A percentile compares a stretch with the other conserved stretches of the same genome.
Evolutionary conservation across 768 basidiomycete genomes (phyloP).

Genomic region (Boletus pseudopeckii): DNA sequence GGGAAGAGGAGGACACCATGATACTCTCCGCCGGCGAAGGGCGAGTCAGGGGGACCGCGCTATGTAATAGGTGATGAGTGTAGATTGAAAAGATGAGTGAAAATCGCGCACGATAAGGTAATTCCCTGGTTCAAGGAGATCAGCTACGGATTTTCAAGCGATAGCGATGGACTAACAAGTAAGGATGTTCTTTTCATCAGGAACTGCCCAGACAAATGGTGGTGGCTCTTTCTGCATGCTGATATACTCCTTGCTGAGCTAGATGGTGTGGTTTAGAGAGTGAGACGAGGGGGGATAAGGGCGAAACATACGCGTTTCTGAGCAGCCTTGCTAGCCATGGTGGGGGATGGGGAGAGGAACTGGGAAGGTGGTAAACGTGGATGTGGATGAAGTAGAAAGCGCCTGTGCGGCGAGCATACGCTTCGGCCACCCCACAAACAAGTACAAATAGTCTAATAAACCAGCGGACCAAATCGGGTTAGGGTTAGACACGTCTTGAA

Average conservation of each 20-base stretch:
- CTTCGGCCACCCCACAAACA: conserved; percentile 29
- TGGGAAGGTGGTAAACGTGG: conserved; percentile 11
- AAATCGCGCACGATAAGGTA: conserved; percentile 75
- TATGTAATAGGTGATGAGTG: conserved; percentile 30
- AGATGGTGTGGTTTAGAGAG: conserved; percentile 7
- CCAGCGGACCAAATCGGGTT: conserved; percentile 7
- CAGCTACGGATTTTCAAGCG: conserved; percentile 3
- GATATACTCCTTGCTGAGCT: conserved; percentile 87
- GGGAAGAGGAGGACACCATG: conserved; percentile 92
- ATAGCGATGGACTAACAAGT: conserved; percentile 61
- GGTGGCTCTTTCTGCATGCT: conserved; percentile 91
- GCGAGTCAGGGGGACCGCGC: conserved; percentile 93
- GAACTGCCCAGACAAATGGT: conserved; percentile 92
- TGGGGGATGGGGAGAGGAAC: conserved; percentile 1
- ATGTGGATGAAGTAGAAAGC: conserved; percentile 23
- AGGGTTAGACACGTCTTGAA: conserved; percentile 14
- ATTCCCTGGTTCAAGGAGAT: conserved; percentile 64
- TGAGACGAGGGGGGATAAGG: conserved; percentile 7
- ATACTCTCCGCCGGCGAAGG: conserved; percentile 90
- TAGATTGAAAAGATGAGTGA: background rate
- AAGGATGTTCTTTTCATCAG: conserved; percentile 97
- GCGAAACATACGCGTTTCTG: conserved; percentile 67
- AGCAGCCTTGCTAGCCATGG: conserved; percentile 83
- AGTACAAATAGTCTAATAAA: conserved; percentile 13
- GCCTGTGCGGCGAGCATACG: conserved; percentile 23